A percentile compares a stretch with the other conserved stretches of the same genome.
phyloP scores from a whole-genome alignment of 306 rosid genomes.

The Quercus bicolor region DNA sequence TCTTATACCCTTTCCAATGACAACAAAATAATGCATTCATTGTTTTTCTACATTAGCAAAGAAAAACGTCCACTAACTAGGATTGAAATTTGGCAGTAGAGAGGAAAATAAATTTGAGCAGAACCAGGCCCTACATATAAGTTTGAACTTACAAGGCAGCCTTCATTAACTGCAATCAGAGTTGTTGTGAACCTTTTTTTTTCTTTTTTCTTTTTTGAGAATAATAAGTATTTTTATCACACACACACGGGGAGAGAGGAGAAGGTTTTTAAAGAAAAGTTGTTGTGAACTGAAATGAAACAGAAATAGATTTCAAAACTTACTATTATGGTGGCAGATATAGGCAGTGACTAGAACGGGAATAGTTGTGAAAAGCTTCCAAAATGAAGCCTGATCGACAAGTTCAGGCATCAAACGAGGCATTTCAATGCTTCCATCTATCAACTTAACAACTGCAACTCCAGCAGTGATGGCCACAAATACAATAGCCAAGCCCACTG shows the following conservation, averaged over 20 bases:
- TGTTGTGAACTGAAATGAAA: not conserved
- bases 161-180: not conserved
- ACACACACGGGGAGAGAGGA: no score
- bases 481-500: constrained; percentile 57
- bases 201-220: no score
- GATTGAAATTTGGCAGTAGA: not conserved
- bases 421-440: constrained; percentile 48
- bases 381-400: constrained; percentile 49
- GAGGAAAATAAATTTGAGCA: no score
- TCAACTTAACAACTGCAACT: constrained; percentile 41
- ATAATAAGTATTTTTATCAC: no score
- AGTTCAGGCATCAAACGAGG: constrained; percentile 55
- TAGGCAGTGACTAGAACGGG: constrained; percentile 67
- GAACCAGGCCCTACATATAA: not conserved
- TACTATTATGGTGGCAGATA: constrained; percentile 66
- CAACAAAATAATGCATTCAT: not conserved
- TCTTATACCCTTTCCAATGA: not conserved
- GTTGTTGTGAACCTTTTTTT: not conserved
- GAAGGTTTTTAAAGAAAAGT: not conserved
- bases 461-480: constrained; percentile 59
- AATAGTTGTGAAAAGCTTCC: constrained; percentile 62
- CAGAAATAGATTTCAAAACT: constrained; percentile 4
- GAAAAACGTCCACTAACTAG: no score
- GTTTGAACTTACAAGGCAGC: not conserved
- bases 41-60: not conserved